Conservation (phyloP, 306 rosid genomes). For the Corylus avellana region DNA sequence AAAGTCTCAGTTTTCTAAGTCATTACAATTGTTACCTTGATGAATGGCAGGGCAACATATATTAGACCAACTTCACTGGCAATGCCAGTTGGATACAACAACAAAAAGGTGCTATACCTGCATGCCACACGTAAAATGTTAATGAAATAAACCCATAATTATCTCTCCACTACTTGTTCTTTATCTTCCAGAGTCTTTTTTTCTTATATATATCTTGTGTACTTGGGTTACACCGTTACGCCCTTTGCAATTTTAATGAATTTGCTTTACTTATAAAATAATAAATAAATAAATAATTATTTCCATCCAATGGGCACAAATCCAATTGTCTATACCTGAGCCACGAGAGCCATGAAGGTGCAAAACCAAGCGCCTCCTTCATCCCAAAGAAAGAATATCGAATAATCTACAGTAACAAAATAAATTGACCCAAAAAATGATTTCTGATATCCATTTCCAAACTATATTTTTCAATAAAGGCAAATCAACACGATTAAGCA, state of each 20-base stretch:
- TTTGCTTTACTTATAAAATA: too few species aligned
- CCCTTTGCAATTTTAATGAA: too few species aligned
- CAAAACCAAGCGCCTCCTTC: conserved; percentile 72
- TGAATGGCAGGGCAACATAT: conserved; percentile 61
- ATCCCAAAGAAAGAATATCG: conserved; percentile 76
- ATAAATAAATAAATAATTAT: too few species aligned
- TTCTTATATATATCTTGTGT: too few species aligned
- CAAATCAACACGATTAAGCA: conserved; percentile 5
- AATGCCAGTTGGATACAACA: conserved; percentile 68
- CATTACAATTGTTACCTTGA: conserved; percentile 51
- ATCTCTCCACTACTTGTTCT: neutral
- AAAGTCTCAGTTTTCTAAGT: neutral
- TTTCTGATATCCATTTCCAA: neutral
- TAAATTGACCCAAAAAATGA: neutral
- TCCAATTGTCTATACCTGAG: conserved; percentile 54
- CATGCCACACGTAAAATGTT: conserved; percentile 18
- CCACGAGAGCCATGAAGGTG: conserved; percentile 88
- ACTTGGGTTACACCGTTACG: too few species aligned
- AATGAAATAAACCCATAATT: neutral
- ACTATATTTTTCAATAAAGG: neutral
- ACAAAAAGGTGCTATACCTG: conserved; percentile 74
- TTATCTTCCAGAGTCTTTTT: too few species aligned
- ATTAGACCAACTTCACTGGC: conserved; percentile 73
- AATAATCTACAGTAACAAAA: conserved; percentile 55
- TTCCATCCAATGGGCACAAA: neutral